These are phyloP conservation scores for Pinus taeda DNA, from an alignment of 75 land plant species.

Conservation along the genomic window DNA sequence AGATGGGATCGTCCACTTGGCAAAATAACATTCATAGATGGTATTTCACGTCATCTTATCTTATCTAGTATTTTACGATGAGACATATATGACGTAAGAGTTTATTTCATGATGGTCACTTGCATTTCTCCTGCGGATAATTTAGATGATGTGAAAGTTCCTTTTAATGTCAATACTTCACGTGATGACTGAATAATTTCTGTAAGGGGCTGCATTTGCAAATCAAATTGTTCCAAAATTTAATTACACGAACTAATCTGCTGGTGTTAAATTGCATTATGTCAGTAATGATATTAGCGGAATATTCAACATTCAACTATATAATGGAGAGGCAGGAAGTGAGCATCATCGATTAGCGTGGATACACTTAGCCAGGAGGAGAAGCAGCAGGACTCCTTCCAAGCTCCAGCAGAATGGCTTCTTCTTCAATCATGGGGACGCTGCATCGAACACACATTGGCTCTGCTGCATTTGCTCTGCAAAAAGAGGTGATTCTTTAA, in stretches of 20 bases:
- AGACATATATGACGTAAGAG: not conserved
- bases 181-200: too few species aligned
- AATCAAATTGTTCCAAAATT: too few species aligned
- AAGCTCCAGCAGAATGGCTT: not conserved
- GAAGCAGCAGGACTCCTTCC: not conserved
- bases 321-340: not conserved
- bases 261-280: too few species aligned
- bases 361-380: not conserved
- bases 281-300: too few species aligned
- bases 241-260: too few species aligned
- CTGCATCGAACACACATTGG: not conserved
- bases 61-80: not conserved
- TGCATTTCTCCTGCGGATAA: too few species aligned
- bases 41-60: conserved; percentile 4
- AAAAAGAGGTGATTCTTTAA: not conserved
- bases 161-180: too few species aligned
- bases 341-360: not conserved
- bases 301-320: not conserved
- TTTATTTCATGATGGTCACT: too few species aligned
- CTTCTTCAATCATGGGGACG: not conserved
- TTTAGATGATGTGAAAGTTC: too few species aligned
- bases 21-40: not conserved
- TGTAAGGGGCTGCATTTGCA: too few species aligned
- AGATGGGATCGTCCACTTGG: not conserved
- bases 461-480: not conserved